phyloP scores from a whole-genome alignment of 208 protist genomes.

The Trichomonas tenax region DNA sequence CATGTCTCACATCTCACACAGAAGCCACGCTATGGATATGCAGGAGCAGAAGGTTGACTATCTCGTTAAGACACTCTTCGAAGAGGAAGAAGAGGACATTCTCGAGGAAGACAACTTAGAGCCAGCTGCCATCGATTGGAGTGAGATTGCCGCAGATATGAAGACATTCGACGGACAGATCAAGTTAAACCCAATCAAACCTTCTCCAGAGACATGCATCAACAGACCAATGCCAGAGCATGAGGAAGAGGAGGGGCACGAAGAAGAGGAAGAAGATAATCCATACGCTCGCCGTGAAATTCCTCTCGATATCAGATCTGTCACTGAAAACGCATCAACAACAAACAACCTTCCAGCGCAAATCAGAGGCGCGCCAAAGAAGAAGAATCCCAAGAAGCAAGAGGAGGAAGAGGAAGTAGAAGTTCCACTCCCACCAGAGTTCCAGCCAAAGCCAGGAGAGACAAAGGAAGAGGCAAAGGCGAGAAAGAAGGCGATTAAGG shows the following conservation, averaged over 20 bases:
- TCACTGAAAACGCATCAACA: neutral
- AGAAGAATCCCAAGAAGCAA: neutral
- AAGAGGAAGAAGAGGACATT: neutral
- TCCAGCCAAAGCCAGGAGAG: neutral
- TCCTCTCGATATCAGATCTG: neutral
- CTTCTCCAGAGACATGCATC: too few species aligned
- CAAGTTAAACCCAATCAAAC: neutral
- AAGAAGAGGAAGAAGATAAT: constrained; percentile 8
- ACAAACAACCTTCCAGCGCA: neutral
- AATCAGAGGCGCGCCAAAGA: neutral
- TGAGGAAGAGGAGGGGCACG: neutral
- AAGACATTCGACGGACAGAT: neutral
- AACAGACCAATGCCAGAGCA: neutral
- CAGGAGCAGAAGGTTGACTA: neutral
- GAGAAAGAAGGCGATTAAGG: neutral
- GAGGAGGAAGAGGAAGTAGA: neutral
- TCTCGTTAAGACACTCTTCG: neutral
- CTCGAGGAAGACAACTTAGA: neutral
- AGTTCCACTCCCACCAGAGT: neutral
- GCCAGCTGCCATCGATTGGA: neutral
- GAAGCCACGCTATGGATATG: neutral
- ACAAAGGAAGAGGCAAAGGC: constrained; percentile 13
- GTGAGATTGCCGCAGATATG: neutral
- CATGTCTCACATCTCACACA: neutral
- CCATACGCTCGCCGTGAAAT: neutral